Conservation (phyloP, 192 early-diverging fungal genomes). For the Coemansia sp. region DNA sequence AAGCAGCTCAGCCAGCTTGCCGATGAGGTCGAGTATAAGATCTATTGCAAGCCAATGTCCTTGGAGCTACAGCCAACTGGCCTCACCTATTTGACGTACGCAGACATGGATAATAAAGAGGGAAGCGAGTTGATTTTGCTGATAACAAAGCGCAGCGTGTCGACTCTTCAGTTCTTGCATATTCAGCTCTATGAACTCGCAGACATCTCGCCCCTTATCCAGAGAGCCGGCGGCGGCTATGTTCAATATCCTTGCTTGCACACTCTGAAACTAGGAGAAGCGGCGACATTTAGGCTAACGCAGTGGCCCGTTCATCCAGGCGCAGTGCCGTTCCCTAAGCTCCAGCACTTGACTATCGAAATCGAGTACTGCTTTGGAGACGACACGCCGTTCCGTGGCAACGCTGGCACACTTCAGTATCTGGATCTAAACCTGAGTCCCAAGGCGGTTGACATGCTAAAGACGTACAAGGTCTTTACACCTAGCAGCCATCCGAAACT, state of each 20-base stretch:
- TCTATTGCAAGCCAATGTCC: neutral
- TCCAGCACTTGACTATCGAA: neutral
- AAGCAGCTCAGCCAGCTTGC: neutral
- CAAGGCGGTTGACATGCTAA: neutral
- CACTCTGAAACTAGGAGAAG: neutral
- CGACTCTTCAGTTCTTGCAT: neutral
- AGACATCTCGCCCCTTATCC: neutral
- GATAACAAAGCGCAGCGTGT: neutral
- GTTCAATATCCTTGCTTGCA: neutral
- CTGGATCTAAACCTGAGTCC: neutral
- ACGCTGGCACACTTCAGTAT: neutral
- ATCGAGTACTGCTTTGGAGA: neutral
- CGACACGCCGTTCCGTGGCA: neutral
- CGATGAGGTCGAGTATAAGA: neutral
- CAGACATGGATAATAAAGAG: neutral
- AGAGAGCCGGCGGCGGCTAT: neutral
- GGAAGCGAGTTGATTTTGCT: neutral
- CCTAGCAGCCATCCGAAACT: neutral
- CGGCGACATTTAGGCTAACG: neutral
- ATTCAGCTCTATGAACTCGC: neutral
- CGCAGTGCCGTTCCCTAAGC: neutral
- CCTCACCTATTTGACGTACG: neutral
- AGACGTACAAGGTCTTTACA: neutral
- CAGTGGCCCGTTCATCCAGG: neutral
- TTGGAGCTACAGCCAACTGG: neutral